phyloP scores from a whole-genome alignment of 2,329 filamentous ascomycete species.

The Cercospora berteroae region DNA sequence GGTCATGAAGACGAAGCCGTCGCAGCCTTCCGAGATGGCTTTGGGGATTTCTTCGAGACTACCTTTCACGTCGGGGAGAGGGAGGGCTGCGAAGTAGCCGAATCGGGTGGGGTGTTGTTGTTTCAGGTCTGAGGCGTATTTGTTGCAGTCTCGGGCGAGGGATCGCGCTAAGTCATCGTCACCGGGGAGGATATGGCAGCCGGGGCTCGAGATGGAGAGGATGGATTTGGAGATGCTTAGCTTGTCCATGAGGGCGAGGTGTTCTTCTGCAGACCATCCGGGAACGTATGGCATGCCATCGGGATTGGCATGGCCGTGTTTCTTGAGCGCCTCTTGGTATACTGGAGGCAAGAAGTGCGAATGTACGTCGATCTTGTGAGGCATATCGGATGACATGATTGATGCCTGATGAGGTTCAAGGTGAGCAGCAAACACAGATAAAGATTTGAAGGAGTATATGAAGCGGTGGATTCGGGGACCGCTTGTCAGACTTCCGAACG shows the following conservation, averaged over 20 bases:
- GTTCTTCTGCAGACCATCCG: slow-evolving; percentile 47
- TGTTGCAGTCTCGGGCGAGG: slow-evolving; percentile 45
- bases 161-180: slow-evolving; percentile 40
- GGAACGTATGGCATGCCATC: slow-evolving; percentile 51
- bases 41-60: slow-evolving; percentile 50
- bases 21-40: slow-evolving; percentile 45
- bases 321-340: slow-evolving; percentile 44
- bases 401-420: neutral
- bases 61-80: slow-evolving; percentile 51
- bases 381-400: slow-evolving; percentile 20
- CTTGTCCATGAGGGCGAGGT: slow-evolving; percentile 53
- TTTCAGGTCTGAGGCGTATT: slow-evolving; percentile 44
- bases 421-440: neutral
- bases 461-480: neutral
- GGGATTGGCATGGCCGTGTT: slow-evolving; percentile 45
- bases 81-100: slow-evolving; percentile 55
- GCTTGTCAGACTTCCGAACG: neutral
- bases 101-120: slow-evolving; percentile 43
- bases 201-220: slow-evolving; percentile 56
- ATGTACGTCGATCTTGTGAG: slow-evolving; percentile 48
- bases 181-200: slow-evolving; percentile 47
- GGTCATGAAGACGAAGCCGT: slow-evolving; percentile 54
- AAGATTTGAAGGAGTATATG: neutral
- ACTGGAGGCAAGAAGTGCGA: slow-evolving; percentile 47
- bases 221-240: slow-evolving; percentile 53